Evolutionary conservation across 2,329 filamentous ascomycete genomes (phyloP).

Genomic region (Lachnellula arida): DNA sequence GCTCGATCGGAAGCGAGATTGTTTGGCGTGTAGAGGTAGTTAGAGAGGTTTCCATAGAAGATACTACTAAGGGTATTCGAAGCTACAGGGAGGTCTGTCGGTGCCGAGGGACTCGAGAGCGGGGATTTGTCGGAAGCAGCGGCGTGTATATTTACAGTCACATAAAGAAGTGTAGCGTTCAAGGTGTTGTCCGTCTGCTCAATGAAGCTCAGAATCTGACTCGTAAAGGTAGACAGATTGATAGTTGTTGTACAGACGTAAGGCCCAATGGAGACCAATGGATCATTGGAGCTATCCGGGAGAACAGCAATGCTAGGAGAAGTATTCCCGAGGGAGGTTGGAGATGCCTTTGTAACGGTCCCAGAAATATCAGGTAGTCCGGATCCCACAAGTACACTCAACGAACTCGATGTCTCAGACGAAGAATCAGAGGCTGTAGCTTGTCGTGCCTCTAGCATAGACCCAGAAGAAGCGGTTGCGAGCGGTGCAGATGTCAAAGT

Average conservation of each 20-base stretch:
- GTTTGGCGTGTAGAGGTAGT: conserved; percentile 50
- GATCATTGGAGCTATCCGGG: conserved; percentile 20
- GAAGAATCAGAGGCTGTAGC: too few species aligned
- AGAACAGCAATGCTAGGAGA: conserved; percentile 14
- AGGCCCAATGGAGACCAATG: conserved; percentile 44
- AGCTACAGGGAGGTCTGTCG: conserved; percentile 39
- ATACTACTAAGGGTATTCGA: conserved; percentile 42
- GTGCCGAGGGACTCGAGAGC: conserved; percentile 37
- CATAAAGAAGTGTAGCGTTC: conserved; percentile 46
- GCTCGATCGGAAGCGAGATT: conserved; percentile 46
- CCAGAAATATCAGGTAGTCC: background rate
- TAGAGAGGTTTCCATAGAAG: conserved; percentile 43
- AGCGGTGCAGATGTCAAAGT: background rate
- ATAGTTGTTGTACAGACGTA: conserved; percentile 51
- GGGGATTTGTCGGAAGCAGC: conserved; percentile 42
- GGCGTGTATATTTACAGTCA: conserved; percentile 57
- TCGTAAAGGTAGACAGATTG: conserved; percentile 45
- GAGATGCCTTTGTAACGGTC: background rate
- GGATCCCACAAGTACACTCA: background rate
- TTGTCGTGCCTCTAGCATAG: background rate
- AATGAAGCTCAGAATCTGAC: conserved; percentile 50
- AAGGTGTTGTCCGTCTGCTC: conserved; percentile 48
- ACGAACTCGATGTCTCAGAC: background rate
- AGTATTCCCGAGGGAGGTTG: conserved; percentile 18
- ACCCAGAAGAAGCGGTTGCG: background rate